phyloP scores from a whole-genome alignment of 495 filamentous ascomycete genomes.

The Hypoxylon lienhwacheense region DNA sequence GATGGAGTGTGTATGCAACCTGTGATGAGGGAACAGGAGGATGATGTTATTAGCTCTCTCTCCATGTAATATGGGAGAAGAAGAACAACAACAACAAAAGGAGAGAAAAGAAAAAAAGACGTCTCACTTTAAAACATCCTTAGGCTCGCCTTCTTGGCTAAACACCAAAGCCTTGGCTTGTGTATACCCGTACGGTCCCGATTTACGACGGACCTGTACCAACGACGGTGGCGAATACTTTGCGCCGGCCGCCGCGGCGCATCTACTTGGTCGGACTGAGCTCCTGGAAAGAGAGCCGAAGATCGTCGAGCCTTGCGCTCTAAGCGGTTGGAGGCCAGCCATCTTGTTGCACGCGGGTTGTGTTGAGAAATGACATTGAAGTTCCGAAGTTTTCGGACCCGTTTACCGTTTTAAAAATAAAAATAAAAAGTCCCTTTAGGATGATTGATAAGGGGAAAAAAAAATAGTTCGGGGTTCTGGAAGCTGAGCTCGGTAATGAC shows the following conservation, averaged over 20 bases:
- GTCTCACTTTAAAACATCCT: conserved; percentile 71
- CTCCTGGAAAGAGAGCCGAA: conserved; percentile 7
- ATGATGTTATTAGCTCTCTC: conserved; percentile 8
- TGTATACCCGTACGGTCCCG: conserved; percentile 86
- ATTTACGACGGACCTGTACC: conserved; percentile 39
- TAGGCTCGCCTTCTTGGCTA: conserved; percentile 79
- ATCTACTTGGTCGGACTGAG: conserved; percentile 18
- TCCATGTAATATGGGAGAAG: too few species aligned
- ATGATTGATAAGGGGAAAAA: conserved; percentile 7
- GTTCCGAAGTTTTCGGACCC: background rate
- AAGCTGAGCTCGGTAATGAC: conserved; percentile 34
- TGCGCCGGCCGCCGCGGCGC: background rate
- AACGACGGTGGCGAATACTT: conserved; percentile 2
- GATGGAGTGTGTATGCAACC: conserved; percentile 81
- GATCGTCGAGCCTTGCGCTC: conserved; percentile 13
- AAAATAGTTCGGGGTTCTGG: conserved; percentile 25
- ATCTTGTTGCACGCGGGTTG: conserved; percentile 11
- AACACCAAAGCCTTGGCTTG: conserved; percentile 92
- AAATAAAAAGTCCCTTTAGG: too few species aligned
- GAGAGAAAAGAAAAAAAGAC: background rate
- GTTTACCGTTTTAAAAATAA: too few species aligned
- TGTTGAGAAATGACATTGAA: background rate
- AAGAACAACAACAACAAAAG: background rate
- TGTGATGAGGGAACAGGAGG: conserved; percentile 36
- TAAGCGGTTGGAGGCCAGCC: conserved; percentile 28